Evolutionary conservation across 768 basidiomycete genomes (phyloP).

Genomic region (Collybiopsis confluens): DNA sequence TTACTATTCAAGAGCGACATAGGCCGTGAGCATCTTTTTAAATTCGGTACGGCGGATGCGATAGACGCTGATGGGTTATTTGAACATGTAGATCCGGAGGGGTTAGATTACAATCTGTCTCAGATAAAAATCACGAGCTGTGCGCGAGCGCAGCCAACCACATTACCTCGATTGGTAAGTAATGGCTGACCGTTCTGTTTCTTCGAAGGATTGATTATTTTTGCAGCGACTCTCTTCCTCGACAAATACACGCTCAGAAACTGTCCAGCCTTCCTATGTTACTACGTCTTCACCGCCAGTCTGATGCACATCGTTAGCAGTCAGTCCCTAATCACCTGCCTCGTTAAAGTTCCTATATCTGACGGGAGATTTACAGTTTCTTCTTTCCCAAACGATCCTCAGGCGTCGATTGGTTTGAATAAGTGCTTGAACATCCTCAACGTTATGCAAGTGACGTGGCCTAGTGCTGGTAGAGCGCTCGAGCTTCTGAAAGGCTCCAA

Average conservation of each 20-base stretch:
- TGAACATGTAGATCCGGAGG: too few relatives aligned
- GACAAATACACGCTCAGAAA: slow-evolving; percentile 59
- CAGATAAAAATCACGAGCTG: slow-evolving; percentile 66
- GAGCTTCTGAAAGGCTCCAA: slow-evolving; percentile 69
- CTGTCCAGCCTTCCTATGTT: slow-evolving; percentile 67
- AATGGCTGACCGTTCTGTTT: neutral
- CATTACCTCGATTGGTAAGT: slow-evolving; percentile 63
- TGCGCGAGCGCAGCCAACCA: slow-evolving; percentile 78
- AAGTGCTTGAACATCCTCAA: slow-evolving; percentile 66
- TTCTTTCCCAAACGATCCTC: slow-evolving; percentile 62
- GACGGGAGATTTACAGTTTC: slow-evolving; percentile 43
- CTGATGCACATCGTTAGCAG: slow-evolving; percentile 75
- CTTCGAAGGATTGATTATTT: neutral
- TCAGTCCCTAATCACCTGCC: slow-evolving; percentile 33
- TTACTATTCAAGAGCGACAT: too few relatives aligned
- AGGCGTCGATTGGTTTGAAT: slow-evolving; percentile 57
- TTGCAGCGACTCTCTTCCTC: slow-evolving; percentile 51
- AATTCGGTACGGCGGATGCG: too few relatives aligned
- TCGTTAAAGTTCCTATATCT: neutral
- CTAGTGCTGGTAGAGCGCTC: slow-evolving; percentile 68
- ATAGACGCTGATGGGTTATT: too few relatives aligned
- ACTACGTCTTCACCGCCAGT: slow-evolving; percentile 76
- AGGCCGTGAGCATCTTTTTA: slow-evolving; percentile 54
- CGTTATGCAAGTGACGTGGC: slow-evolving; percentile 70
- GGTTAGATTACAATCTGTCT: slow-evolving; percentile 44